phyloP scores from a whole-genome alignment of 345 rosid genomes.

The Cardamine occulta region DNA sequence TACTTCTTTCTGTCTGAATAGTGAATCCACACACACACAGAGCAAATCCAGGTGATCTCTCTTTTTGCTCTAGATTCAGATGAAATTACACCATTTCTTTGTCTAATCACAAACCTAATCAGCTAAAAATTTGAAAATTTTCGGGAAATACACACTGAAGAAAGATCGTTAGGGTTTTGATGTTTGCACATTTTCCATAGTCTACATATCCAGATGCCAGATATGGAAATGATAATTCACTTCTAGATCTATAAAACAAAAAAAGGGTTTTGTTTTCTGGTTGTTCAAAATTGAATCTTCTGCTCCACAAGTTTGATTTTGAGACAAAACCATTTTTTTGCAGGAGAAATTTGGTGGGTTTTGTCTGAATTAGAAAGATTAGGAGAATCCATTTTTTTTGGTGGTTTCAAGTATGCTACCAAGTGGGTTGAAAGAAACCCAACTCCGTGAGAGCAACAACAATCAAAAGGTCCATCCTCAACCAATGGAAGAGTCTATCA shows the following conservation, averaged over 20 bases:
- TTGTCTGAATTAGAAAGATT: conserved; percentile 17
- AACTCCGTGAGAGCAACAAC: conserved; percentile 65
- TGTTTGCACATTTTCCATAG: conserved; percentile 22
- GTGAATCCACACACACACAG: conserved; percentile 5
- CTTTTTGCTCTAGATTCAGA: conserved; percentile 24
- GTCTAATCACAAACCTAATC: neutral
- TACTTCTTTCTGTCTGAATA: conserved; percentile 10
- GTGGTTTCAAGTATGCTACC: conserved; percentile 75
- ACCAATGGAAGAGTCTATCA: conserved; percentile 79
- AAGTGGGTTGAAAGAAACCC: conserved; percentile 75
- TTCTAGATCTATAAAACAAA: conserved; percentile 23
- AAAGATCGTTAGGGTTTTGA: conserved; percentile 30
- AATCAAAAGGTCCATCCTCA: conserved; percentile 84
- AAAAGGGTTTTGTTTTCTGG: neutral
- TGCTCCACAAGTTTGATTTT: conserved; percentile 3
- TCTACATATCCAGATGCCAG: conserved; percentile 2
- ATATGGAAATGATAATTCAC: conserved; percentile 9
- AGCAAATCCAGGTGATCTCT: conserved; percentile 39
- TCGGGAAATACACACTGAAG: neutral
- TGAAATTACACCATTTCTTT: neutral
- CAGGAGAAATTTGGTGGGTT: conserved; percentile 23
- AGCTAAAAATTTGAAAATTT: neutral
- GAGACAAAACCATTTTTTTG: neutral
- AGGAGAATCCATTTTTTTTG: conserved; percentile 26
- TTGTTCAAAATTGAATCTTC: neutral